These are phyloP conservation scores for Cordyceps cateniannulata DNA, from an alignment of 2,329 filamentous ascomycete species.

Conservation along the genomic window DNA sequence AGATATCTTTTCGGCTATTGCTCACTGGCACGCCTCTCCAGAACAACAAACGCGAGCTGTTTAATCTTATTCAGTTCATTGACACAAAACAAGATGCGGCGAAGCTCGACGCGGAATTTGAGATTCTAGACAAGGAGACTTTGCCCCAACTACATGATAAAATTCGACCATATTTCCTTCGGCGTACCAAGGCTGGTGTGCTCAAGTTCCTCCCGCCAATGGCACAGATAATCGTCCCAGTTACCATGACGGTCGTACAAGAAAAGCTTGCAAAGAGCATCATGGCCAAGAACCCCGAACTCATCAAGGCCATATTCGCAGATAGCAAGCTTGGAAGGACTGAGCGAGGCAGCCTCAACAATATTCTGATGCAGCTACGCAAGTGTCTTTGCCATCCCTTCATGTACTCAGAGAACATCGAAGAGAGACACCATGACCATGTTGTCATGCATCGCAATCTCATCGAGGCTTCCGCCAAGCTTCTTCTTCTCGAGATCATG, in stretches of 20 bases:
- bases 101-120: slow-evolving; percentile 67
- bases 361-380: slow-evolving; percentile 89
- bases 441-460: slow-evolving; percentile 68
- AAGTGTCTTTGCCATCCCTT: slow-evolving; percentile 97
- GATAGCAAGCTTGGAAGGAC: slow-evolving; percentile 57
- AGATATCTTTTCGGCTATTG: slow-evolving; percentile 75
- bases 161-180: slow-evolving; percentile 65
- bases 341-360: slow-evolving; percentile 79
- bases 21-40: slow-evolving; percentile 90
- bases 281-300: slow-evolving; percentile 78
- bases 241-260: slow-evolving; percentile 92
- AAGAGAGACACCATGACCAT: slow-evolving; percentile 64
- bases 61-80: slow-evolving; percentile 94
- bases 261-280: slow-evolving; percentile 94
- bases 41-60: slow-evolving; percentile 90
- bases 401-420: slow-evolving; percentile 83
- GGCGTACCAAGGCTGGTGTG: slow-evolving; percentile 83
- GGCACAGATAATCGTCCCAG: slow-evolving; percentile 88
- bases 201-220: slow-evolving; percentile 88
- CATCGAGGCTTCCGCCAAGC: slow-evolving; percentile 84
- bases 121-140: slow-evolving; percentile 75
- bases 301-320: slow-evolving; percentile 82
- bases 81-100: slow-evolving; percentile 66
- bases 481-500: slow-evolving; percentile 77
- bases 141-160: slow-evolving; percentile 73